Evolutionary conservation across 208 protist genomes (phyloP).

Genomic region (Spongospora subterranea): DNA sequence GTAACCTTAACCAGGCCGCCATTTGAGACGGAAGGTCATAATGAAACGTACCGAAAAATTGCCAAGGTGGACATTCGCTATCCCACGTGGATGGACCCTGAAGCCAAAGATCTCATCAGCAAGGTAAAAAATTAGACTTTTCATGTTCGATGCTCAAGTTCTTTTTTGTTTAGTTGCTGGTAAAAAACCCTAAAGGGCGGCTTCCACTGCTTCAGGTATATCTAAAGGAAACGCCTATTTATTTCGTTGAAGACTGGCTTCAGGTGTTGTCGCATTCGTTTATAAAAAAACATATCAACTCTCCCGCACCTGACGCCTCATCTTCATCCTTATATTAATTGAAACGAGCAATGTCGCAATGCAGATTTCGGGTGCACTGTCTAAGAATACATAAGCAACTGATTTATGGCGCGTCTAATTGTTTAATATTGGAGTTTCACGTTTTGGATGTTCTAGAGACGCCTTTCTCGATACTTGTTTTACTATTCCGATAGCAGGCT

Average conservation of each 20-base stretch:
- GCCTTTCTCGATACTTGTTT: too few relatives aligned
- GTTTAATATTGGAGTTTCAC: too few relatives aligned
- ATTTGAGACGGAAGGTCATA: constrained; percentile 66
- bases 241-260: background rate
- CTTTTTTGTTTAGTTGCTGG: constrained; percentile 56
- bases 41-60: constrained; percentile 61
- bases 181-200: constrained; percentile 59
- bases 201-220: constrained; percentile 45
- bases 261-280: constrained; percentile 57
- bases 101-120: constrained; percentile 67
- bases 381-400: too few relatives aligned
- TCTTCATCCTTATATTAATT: too few relatives aligned
- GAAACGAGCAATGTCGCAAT: too few relatives aligned
- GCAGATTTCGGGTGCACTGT: too few relatives aligned
- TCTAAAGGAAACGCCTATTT: background rate
- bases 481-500: too few relatives aligned
- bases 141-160: background rate
- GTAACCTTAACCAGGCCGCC: constrained; percentile 61
- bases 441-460: too few relatives aligned
- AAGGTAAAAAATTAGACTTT: constrained; percentile 56
- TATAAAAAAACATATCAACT: constrained; percentile 57
- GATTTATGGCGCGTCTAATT: too few relatives aligned
- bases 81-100: constrained; percentile 55
- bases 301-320: too few relatives aligned
- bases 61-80: constrained; percentile 64